A percentile compares a stretch with the other conserved stretches of the same genome.
These are phyloP conservation scores for Prunus padus DNA, from an alignment of 306 rosid genomes.

Conservation along the genomic window DNA sequence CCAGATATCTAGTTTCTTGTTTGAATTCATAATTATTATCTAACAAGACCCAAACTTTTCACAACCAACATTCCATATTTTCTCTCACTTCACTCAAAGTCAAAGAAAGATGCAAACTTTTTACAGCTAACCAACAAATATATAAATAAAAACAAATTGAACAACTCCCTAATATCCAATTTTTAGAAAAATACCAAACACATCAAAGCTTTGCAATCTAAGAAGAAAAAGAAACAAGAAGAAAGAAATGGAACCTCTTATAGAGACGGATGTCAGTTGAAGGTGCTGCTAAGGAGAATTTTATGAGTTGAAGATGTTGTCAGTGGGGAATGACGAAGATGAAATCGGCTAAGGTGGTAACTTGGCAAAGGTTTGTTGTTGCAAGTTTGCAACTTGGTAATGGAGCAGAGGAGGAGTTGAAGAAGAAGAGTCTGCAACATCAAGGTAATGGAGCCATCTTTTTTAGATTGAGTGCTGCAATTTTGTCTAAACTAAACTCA, in stretches of 20 bases:
- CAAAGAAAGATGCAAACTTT: neutral
- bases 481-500: no score
- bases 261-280: neutral
- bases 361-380: no score
- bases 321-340: neutral
- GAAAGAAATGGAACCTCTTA: neutral
- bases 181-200: neutral
- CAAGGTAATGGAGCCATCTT: no score
- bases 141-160: neutral
- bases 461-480: no score
- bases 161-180: neutral
- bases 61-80: slow-evolving; percentile 13
- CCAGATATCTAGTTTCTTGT: neutral
- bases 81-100: neutral
- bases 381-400: neutral
- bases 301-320: neutral
- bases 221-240: no score
- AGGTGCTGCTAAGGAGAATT: neutral
- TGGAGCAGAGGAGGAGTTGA: no score
- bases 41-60: neutral
- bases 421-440: no score
- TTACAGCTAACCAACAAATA: neutral
- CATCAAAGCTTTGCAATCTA: neutral
- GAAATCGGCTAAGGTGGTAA: neutral
- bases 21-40: neutral